These are phyloP conservation scores for Cystofilobasidium capitatum DNA, from an alignment of 768 basidiomycete genomes.

Conservation along the genomic window DNA sequence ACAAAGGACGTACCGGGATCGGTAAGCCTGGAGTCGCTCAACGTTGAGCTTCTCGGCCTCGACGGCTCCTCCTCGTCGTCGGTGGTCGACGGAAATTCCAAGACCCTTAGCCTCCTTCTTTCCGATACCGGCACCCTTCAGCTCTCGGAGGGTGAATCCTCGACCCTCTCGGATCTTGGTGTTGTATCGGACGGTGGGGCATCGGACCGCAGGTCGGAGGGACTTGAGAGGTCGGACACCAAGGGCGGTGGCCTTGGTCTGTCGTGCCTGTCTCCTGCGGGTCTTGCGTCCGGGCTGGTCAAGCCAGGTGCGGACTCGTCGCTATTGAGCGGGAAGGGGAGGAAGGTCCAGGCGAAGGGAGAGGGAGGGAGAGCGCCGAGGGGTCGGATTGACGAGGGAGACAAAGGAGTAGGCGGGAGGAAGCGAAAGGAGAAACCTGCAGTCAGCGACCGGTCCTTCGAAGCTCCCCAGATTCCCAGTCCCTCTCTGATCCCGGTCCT, in stretches of 20 bases:
- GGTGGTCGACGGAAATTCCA: constrained; percentile 93
- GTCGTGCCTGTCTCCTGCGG: constrained; percentile 83
- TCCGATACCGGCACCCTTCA: constrained; percentile 91
- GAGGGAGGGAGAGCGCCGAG: not conserved
- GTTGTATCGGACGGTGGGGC: constrained; percentile 95
- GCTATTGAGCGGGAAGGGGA: constrained; percentile 30
- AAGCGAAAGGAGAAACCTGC: not conserved
- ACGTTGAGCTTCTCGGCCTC: constrained; percentile 95
- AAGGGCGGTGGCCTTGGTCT: constrained; percentile 76
- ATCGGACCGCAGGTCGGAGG: constrained; percentile 94
- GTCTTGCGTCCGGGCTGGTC: constrained; percentile 98
- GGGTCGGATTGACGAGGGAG: not conserved
- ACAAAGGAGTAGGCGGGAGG: not conserved
- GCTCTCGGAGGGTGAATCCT: constrained; percentile 86
- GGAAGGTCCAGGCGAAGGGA: not conserved
- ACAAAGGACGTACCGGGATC: constrained; percentile 44
- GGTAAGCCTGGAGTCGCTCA: constrained; percentile 87
- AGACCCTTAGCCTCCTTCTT: constrained; percentile 85
- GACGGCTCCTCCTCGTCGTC: constrained; percentile 90
- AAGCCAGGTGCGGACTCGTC: constrained; percentile 93
- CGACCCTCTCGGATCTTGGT: constrained; percentile 92
- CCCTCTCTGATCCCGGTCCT: too few species aligned
- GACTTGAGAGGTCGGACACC: constrained; percentile 82
- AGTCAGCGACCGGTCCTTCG: not conserved
- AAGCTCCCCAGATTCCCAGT: not conserved